Evolutionary conservation across 495 filamentous ascomycete genomes (phyloP).

Genomic region (Bacidia rubella): DNA sequence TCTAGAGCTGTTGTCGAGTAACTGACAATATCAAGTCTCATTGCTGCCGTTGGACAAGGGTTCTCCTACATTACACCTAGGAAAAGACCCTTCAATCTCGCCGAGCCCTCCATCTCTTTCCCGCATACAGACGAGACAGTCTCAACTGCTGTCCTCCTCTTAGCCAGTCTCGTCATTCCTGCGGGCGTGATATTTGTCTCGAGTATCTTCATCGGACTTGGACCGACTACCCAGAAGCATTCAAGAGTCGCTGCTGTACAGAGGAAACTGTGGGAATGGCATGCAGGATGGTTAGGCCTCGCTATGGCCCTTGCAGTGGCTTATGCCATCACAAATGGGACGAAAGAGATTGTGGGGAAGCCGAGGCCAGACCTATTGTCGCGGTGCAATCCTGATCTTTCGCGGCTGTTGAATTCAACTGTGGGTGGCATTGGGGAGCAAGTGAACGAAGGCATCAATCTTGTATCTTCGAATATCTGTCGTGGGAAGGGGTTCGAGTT

Average conservation of each 20-base stretch:
- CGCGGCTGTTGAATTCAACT: constrained; percentile 26
- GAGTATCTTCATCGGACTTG: constrained; percentile 36
- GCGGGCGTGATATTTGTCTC: constrained; percentile 36
- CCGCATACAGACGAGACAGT: constrained; percentile 44
- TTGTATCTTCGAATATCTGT: constrained; percentile 44
- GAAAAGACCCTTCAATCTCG: constrained; percentile 33
- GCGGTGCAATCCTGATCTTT: constrained; percentile 45
- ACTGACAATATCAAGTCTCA: constrained; percentile 22
- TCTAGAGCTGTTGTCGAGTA: neutral
- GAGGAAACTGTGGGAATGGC: constrained; percentile 50
- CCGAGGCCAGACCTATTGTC: constrained; percentile 51
- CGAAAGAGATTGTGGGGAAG: constrained; percentile 52
- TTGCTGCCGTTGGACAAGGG: constrained; percentile 33
- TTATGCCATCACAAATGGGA: constrained; percentile 45
- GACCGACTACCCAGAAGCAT: constrained; percentile 19
- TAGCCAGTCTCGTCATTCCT: constrained; percentile 40
- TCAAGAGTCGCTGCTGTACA: constrained; percentile 21
- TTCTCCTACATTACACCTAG: constrained; percentile 31
- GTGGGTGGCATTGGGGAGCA: constrained; percentile 38
- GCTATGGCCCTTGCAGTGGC: constrained; percentile 39
- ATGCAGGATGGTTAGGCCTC: constrained; percentile 51
- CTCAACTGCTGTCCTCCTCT: constrained; percentile 32
- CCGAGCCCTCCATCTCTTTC: constrained; percentile 44
- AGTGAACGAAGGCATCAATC: constrained; percentile 29
- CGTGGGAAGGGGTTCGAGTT: constrained; percentile 27